These are phyloP conservation scores for Albugo laibachii DNA, from an alignment of 352 stramenopile species.

Conservation along the genomic window DNA sequence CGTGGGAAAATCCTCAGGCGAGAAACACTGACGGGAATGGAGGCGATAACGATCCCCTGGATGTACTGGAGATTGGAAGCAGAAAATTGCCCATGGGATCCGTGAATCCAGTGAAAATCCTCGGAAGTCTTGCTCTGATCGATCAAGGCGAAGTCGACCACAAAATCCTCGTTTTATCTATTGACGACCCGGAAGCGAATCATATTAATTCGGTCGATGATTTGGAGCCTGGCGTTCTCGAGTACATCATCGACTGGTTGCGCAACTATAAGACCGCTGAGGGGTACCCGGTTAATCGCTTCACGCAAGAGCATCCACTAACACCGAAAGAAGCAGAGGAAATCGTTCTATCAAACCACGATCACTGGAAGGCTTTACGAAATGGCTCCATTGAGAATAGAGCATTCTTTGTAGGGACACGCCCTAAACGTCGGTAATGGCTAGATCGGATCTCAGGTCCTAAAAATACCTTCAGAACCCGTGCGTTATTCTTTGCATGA, in stretches of 20 bases:
- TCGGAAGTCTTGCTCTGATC: constrained; percentile 94
- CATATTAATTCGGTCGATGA: constrained; percentile 79
- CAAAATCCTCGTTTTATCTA: constrained; percentile 93
- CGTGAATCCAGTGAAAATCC: constrained; percentile 91
- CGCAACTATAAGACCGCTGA: constrained; percentile 98
- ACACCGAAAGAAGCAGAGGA: constrained; percentile 26
- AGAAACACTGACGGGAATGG: constrained; percentile 74
- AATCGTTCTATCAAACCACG: constrained; percentile 46
- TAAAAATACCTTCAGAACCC: too few species aligned
- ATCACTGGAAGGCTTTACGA: constrained; percentile 21
- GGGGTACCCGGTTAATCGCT: constrained; percentile 87
- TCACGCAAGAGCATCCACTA: constrained; percentile 65
- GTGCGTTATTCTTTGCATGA: too few species aligned
- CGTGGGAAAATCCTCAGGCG: constrained; percentile 93
- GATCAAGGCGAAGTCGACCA: constrained; percentile 98
- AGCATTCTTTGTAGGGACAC: too few species aligned
- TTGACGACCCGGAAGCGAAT: constrained; percentile 68
- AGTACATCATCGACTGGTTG: constrained; percentile 87
- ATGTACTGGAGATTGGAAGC: constrained; percentile 96
- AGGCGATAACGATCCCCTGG: constrained; percentile 97
- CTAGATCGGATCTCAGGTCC: too few species aligned
- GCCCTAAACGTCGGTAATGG: too few species aligned
- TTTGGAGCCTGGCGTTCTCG: constrained; percentile 84
- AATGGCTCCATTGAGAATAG: too few species aligned
- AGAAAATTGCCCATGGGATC: constrained; percentile 86